These are phyloP conservation scores for Sherardia arvensis DNA, from an alignment of 257 asterid genomes.

Conservation along the genomic window DNA sequence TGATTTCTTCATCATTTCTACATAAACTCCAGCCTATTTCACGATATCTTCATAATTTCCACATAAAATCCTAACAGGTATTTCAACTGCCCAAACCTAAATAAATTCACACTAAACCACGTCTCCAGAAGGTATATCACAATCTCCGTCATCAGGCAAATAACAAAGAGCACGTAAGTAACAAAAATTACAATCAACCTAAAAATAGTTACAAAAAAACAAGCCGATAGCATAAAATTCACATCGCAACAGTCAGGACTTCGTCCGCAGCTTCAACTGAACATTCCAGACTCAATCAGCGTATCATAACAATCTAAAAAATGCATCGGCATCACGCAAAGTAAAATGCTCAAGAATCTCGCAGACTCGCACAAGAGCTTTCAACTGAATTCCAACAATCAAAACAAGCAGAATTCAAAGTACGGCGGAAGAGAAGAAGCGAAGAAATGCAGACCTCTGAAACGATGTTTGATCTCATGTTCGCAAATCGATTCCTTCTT, in stretches of 20 bases:
- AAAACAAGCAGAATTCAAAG: not conserved
- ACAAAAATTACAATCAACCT: not conserved
- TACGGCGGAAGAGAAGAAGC: not conserved
- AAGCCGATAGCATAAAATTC: not conserved
- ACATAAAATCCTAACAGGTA: no score
- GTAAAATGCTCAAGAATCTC: not conserved
- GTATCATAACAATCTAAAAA: not conserved
- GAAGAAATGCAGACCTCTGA: conserved; percentile 51
- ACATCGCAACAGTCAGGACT: not conserved
- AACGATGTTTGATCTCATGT: conserved; percentile 78
- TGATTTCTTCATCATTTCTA: not conserved
- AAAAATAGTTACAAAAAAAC: not conserved
- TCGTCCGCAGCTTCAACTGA: not conserved
- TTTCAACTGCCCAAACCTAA: not conserved
- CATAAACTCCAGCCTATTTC: not conserved
- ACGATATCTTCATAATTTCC: not conserved
- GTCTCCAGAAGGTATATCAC: not conserved
- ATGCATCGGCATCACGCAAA: not conserved
- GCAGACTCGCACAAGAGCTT: not conserved
- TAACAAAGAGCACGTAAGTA: not conserved
- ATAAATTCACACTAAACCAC: not conserved
- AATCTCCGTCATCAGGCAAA: not conserved
- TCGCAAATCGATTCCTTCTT: conserved; percentile 23
- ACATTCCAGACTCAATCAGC: not conserved
- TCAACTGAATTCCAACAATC: not conserved